Conservation (phyloP, 108 stramenopile species). For the Bacterosira constricta region DNA sequence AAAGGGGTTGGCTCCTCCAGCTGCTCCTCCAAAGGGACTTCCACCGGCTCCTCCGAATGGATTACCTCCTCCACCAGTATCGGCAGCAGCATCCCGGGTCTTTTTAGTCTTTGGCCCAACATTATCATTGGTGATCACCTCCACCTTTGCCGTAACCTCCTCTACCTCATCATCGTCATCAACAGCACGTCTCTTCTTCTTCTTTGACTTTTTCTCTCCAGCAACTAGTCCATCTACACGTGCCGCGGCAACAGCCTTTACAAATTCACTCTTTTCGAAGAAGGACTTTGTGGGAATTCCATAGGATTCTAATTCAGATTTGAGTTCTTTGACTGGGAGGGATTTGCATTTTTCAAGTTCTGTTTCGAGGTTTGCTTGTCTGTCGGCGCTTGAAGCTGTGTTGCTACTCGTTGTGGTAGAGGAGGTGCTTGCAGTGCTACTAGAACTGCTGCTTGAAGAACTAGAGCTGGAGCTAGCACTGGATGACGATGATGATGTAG, state of each 20-base stretch:
- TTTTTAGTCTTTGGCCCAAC: conserved; percentile 60
- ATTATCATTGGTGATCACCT: conserved; percentile 74
- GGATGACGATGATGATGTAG: neutral
- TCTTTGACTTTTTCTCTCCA: conserved; percentile 16
- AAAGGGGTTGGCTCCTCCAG: conserved; percentile 16
- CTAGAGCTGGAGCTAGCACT: neutral
- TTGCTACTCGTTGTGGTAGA: neutral
- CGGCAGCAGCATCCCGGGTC: conserved; percentile 25
- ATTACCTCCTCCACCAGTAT: conserved; percentile 20
- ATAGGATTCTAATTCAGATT: conserved; percentile 28
- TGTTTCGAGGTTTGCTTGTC: conserved; percentile 54
- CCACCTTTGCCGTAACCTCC: conserved; percentile 64
- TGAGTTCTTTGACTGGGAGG: conserved; percentile 36
- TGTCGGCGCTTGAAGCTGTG: conserved; percentile 14
- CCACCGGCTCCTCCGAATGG: conserved; percentile 56
- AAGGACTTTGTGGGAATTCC: conserved; percentile 27
- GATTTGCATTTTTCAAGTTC: conserved; percentile 69
- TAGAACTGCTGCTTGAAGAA: too few relatives aligned
- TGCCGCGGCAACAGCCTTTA: conserved; percentile 45
- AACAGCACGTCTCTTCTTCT: conserved; percentile 45
- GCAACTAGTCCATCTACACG: conserved; percentile 36
- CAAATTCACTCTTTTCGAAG: conserved; percentile 54
- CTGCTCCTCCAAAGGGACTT: conserved; percentile 40
- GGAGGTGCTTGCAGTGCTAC: too few relatives aligned
- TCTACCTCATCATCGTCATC: conserved; percentile 68